phyloP scores from a whole-genome alignment of 2,329 filamentous ascomycete genomes.

The Aspergillus novoparasiticus region DNA sequence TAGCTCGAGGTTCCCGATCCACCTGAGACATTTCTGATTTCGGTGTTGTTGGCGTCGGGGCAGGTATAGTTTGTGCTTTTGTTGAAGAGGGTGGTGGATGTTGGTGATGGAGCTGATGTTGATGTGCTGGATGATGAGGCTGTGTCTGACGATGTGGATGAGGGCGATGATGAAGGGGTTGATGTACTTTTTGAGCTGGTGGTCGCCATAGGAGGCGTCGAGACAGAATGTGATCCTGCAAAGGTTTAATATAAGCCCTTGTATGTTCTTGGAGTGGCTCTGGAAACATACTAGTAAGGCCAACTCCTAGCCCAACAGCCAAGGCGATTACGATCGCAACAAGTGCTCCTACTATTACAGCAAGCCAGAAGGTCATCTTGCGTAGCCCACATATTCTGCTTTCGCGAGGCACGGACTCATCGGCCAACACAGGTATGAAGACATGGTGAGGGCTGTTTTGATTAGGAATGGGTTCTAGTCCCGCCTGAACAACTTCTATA shows the following conservation, averaged over 20 bases:
- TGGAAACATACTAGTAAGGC: not conserved
- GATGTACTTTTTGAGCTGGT: not conserved
- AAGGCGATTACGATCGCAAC: not conserved
- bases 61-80: not conserved
- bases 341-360: not conserved
- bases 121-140: not conserved
- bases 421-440: not conserved
- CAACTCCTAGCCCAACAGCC: slow-evolving; percentile 4
- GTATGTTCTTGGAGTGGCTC: not conserved
- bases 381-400: not conserved
- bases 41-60: slow-evolving; percentile 2
- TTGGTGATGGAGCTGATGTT: not conserved
- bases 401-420: not conserved
- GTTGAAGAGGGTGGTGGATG: not conserved
- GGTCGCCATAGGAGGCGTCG: not conserved
- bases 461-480: not conserved
- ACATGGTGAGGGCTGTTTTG: not conserved
- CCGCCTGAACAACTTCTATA: not conserved
- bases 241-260: not conserved
- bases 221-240: not conserved
- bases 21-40: not conserved
- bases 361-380: not conserved
- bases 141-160: not conserved
- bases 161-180: not conserved
- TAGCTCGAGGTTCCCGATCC: not conserved